These are phyloP conservation scores for Hirschfeldia incana DNA, from an alignment of 345 rosid genomes.

Conservation along the genomic window DNA sequence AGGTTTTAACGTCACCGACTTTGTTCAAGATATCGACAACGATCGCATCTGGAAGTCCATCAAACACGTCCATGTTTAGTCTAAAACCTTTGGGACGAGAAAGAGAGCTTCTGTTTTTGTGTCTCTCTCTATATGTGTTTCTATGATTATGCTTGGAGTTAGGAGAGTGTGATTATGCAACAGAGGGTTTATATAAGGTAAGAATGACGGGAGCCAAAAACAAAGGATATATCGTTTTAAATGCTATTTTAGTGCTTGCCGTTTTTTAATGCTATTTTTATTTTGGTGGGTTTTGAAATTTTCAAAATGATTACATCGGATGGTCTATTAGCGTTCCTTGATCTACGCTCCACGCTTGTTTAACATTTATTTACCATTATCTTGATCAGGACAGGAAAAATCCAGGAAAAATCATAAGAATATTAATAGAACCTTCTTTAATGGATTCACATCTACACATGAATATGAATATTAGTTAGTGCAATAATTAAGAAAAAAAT, in stretches of 20 bases:
- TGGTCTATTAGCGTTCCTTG: slow-evolving; percentile 15
- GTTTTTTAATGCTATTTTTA: slow-evolving; percentile 17
- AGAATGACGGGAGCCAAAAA: not conserved
- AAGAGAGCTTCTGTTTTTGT: not conserved
- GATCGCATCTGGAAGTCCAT: slow-evolving; percentile 36
- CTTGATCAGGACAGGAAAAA: not conserved
- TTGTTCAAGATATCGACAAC: slow-evolving; percentile 36
- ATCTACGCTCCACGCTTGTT: slow-evolving; percentile 23
- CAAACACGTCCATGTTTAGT: slow-evolving; percentile 32
- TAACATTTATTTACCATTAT: slow-evolving; percentile 19
- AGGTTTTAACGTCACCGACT: not conserved
- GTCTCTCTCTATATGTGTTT: not conserved
- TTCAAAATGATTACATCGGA: slow-evolving; percentile 22
- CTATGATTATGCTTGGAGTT: slow-evolving; percentile 11
- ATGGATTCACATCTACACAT: not conserved
- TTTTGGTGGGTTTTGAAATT: not conserved
- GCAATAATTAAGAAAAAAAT: no score
- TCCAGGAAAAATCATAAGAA: not conserved
- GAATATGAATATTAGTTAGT: no score
- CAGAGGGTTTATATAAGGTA: slow-evolving; percentile 16
- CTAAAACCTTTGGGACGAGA: not conserved
- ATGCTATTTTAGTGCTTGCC: slow-evolving; percentile 12
- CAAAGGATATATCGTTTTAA: not conserved
- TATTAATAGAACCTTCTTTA: slow-evolving; percentile 3
- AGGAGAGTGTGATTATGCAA: slow-evolving; percentile 10